Percentiles rank a stretch among this genome's conserved stretches.
Evolutionary conservation across 2,329 filamentous ascomycete species (phyloP).

Genomic region (Colletotrichum sp.): DNA sequence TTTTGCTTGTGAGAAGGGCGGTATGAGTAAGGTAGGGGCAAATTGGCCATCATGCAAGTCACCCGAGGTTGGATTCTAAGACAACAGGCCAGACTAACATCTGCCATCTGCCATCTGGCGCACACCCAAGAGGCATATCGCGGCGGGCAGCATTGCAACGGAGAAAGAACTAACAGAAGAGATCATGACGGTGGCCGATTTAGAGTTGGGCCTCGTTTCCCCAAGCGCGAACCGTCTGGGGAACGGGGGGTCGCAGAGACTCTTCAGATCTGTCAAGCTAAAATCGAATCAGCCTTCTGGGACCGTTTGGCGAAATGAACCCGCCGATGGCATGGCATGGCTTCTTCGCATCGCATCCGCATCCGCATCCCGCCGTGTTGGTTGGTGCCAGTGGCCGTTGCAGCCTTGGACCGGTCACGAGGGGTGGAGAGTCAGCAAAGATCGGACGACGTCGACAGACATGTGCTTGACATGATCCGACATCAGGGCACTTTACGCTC

Average conservation of each 20-base stretch:
- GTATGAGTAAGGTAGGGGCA: not conserved
- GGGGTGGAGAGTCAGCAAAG: not conserved
- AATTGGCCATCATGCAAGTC: conserved; percentile 14
- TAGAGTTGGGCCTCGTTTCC: conserved; percentile 4
- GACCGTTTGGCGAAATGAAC: not conserved
- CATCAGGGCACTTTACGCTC: conserved; percentile 1
- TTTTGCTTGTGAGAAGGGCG: conserved; percentile 3
- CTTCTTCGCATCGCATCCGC: not conserved
- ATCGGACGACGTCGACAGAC: conserved; percentile 15
- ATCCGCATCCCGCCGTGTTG: not conserved
- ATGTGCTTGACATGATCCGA: not conserved
- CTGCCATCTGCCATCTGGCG: not conserved
- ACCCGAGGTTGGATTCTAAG: not conserved
- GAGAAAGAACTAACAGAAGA: not conserved
- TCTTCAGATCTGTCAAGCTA: conserved; percentile 4
- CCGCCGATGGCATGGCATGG: not conserved
- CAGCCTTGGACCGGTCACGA: conserved; percentile 8
- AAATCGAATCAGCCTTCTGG: not conserved
- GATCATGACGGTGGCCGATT: not conserved
- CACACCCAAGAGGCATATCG: not conserved
- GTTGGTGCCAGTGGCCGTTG: not conserved
- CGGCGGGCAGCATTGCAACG: not conserved
- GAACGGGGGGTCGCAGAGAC: not conserved
- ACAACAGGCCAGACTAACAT: not conserved
- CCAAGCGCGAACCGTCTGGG: conserved; percentile 13